Evolutionary conservation across 2,329 filamentous ascomycete genomes (phyloP).

Genomic region (Byssochlamys sp.): DNA sequence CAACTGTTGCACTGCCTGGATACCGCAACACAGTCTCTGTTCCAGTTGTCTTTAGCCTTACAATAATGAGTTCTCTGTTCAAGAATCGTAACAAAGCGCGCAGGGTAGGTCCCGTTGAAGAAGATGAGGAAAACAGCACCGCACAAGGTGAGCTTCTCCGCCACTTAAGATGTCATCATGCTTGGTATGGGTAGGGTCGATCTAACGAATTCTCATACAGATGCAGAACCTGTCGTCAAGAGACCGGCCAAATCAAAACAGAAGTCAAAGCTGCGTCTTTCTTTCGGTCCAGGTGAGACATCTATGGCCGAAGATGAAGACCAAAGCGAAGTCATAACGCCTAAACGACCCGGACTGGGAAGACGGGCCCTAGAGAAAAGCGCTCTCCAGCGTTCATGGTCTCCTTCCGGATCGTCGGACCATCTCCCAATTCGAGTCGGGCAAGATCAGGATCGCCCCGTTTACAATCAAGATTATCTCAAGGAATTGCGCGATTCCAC

Average conservation of each 20-base stretch:
- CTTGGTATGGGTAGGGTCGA: conserved; percentile 15
- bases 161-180: conserved; percentile 2
- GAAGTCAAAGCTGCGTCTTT: conserved; percentile 65
- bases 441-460: conserved; percentile 61
- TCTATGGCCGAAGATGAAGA: conserved; percentile 47
- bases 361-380: conserved; percentile 59
- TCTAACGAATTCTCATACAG: conserved; percentile 27
- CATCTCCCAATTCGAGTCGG: conserved; percentile 49
- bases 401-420: conserved; percentile 38
- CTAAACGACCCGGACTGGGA: conserved; percentile 52
- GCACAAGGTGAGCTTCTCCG: conserved; percentile 33
- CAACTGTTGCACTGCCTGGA: neutral
- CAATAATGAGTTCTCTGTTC: conserved; percentile 50
- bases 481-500: conserved; percentile 78
- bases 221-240: conserved; percentile 42
- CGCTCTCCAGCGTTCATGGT: conserved; percentile 48
- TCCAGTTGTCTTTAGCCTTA: neutral
- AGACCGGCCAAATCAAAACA: conserved; percentile 50
- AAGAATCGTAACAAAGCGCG: conserved; percentile 58
- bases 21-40: neutral
- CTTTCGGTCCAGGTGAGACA: conserved; percentile 58
- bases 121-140: conserved; percentile 40
- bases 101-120: conserved; percentile 64
- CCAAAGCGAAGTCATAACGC: conserved; percentile 46
- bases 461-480: conserved; percentile 77